Conservation (phyloP, 2,329 filamentous ascomycete genomes). For the Acrocalymma vagum region DNA sequence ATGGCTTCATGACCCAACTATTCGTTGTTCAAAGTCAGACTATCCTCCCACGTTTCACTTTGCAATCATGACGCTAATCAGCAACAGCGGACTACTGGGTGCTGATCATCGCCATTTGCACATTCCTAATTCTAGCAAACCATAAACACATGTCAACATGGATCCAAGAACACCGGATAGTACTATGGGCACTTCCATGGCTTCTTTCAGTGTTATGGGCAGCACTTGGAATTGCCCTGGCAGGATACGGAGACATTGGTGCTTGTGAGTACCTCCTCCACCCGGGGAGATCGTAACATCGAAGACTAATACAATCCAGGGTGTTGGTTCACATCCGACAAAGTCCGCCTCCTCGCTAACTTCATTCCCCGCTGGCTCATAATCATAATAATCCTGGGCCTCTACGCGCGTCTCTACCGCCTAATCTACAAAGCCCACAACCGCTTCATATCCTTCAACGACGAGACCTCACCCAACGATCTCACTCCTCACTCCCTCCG, state of each 20-base stretch:
- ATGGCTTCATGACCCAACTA: slow-evolving; percentile 54
- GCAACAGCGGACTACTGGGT: slow-evolving; percentile 54
- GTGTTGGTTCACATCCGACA: slow-evolving; percentile 55
- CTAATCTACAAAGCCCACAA: slow-evolving; percentile 51
- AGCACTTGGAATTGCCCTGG: slow-evolving; percentile 20
- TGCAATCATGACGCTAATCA: neutral
- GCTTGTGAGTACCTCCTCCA: slow-evolving; percentile 22
- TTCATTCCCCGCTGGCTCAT: slow-evolving; percentile 55
- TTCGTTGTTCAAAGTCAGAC: slow-evolving; percentile 55
- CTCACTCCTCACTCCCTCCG: slow-evolving; percentile 1
- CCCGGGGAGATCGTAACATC: neutral
- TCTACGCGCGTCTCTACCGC: slow-evolving; percentile 52
- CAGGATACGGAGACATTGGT: slow-evolving; percentile 30
- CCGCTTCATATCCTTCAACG: slow-evolving; percentile 41
- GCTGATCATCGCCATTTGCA: slow-evolving; percentile 51
- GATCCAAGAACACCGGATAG: slow-evolving; percentile 45
- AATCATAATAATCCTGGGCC: slow-evolving; percentile 46
- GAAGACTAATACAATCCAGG: slow-evolving; percentile 13
- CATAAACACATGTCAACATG: slow-evolving; percentile 46
- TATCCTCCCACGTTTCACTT: neutral
- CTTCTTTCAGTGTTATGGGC: slow-evolving; percentile 48
- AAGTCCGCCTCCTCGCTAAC: slow-evolving; percentile 49
- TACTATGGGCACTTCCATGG: slow-evolving; percentile 50
- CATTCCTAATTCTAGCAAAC: slow-evolving; percentile 52
- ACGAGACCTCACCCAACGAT: slow-evolving; percentile 14